A percentile compares a stretch with the other conserved stretches of the same genome.
Evolutionary conservation across 2,329 filamentous ascomycete genomes (phyloP).

Genomic region (Colletotrichum endophyticum): DNA sequence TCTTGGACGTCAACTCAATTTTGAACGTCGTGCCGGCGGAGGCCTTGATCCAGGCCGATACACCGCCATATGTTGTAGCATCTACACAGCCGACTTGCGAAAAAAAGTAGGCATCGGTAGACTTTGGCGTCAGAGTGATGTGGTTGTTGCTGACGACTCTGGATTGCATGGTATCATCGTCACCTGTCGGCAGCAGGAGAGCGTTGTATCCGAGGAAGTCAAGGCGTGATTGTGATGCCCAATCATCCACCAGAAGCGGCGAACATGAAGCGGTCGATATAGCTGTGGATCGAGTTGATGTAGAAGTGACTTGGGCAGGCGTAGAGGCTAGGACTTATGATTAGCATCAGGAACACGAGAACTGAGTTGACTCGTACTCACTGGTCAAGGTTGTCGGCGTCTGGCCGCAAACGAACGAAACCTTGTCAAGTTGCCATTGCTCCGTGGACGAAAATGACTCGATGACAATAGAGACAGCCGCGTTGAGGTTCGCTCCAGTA

Average conservation of each 20-base stretch:
- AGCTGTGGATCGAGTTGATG: neutral
- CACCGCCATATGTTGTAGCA: constrained; percentile 57
- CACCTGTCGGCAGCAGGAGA: constrained; percentile 57
- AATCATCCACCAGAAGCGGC: constrained; percentile 61
- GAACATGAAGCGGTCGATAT: constrained; percentile 34
- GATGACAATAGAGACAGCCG: constrained; percentile 50
- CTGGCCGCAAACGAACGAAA: constrained; percentile 47
- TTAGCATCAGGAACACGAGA: neutral
- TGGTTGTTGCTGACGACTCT: constrained; percentile 56
- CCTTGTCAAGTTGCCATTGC: constrained; percentile 50
- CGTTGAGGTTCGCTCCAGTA: constrained; percentile 52
- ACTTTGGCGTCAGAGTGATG: constrained; percentile 55
- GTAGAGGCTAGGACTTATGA: neutral
- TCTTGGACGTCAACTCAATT: constrained; percentile 55
- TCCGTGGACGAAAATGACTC: constrained; percentile 34
- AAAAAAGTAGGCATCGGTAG: constrained; percentile 61
- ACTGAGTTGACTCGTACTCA: constrained; percentile 3
- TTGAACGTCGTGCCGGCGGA: constrained; percentile 53
- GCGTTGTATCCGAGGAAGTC: constrained; percentile 67
- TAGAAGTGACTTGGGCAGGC: neutral
- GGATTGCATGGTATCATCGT: constrained; percentile 62
- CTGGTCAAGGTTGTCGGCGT: constrained; percentile 9
- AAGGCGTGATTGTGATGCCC: constrained; percentile 64
- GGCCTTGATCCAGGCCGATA: constrained; percentile 61
- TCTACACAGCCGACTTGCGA: constrained; percentile 60